Evolutionary conservation across 345 rosid genomes (phyloP).

Genomic region (Eucalyptus rudis): DNA sequence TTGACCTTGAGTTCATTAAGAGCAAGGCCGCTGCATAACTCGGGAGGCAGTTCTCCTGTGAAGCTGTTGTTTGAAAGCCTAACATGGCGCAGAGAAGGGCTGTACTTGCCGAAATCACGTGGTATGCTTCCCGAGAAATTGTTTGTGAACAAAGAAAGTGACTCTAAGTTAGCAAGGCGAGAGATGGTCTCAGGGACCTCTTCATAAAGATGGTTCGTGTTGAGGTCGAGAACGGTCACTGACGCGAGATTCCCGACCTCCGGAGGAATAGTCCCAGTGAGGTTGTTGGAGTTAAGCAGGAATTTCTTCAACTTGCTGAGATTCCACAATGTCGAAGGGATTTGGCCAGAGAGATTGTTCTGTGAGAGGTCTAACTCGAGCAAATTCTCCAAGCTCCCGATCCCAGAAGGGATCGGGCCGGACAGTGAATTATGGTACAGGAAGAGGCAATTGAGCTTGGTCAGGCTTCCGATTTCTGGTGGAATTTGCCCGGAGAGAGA

Average conservation of each 20-base stretch:
- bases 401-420: accelerated
- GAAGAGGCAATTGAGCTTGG: accelerated
- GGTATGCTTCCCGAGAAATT: conserved; percentile 42
- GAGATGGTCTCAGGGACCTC: conserved; percentile 43
- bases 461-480: accelerated
- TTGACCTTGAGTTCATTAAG: conserved; percentile 21
- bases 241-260: conserved; percentile 38
- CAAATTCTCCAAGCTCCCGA: too few relatives aligned
- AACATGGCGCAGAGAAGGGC: conserved; percentile 10
- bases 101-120: conserved; percentile 36
- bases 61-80: conserved; percentile 55
- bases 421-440: accelerated
- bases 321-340: conserved; percentile 14
- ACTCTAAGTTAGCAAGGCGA: conserved; percentile 5
- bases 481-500: too few relatives aligned
- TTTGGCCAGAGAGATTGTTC: too few relatives aligned
- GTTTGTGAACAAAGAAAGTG: conserved; percentile 25
- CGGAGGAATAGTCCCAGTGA: conserved; percentile 37
- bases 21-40: conserved; percentile 28
- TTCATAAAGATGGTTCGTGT: conserved; percentile 31
- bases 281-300: conserved; percentile 30
- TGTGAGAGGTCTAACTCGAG: accelerated
- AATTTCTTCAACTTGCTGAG: conserved; percentile 11
- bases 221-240: conserved; percentile 17
- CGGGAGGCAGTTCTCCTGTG: conserved; percentile 43